Evolutionary conservation across 2,329 filamentous ascomycete species (phyloP).

Genomic region (Penicillium sp.): DNA sequence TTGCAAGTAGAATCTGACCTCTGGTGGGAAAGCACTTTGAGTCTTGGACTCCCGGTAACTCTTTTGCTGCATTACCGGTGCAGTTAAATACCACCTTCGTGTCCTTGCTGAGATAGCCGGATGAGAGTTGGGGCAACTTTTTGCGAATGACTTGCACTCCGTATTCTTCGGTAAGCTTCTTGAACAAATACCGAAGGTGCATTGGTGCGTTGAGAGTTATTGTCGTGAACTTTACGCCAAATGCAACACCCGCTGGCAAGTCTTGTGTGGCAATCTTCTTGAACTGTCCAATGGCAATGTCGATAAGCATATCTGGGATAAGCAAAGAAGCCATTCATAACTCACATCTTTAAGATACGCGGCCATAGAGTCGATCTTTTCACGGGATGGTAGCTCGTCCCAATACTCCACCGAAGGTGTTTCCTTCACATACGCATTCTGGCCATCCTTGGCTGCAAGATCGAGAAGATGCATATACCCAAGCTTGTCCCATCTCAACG

Average conservation of each 20-base stretch:
- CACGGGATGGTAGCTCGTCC: slow-evolving; percentile 38
- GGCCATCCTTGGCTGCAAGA: slow-evolving; percentile 25
- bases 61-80: slow-evolving; percentile 35
- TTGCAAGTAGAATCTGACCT: slow-evolving; percentile 39
- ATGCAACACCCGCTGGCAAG: slow-evolving; percentile 32
- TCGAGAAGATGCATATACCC: slow-evolving; percentile 44
- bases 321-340: neutral
- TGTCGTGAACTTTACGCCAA: slow-evolving; percentile 37
- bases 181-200: slow-evolving; percentile 32
- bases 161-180: slow-evolving; percentile 11
- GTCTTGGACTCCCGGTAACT: slow-evolving; percentile 37
- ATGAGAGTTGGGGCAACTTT: neutral
- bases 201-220: slow-evolving; percentile 39
- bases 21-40: slow-evolving; percentile 41
- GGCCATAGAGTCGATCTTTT: slow-evolving; percentile 43
- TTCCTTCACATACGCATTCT: slow-evolving; percentile 37
- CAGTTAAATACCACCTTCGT: slow-evolving; percentile 10
- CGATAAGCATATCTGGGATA: neutral
- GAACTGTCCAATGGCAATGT: neutral
- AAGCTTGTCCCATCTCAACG: slow-evolving; percentile 41
- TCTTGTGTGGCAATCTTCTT: slow-evolving; percentile 25
- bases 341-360: slow-evolving; percentile 42
- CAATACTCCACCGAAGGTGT: slow-evolving; percentile 39
- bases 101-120: slow-evolving; percentile 3
- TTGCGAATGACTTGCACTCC: slow-evolving; percentile 2